phyloP scores from a whole-genome alignment of 176 grass and related monocot species.

The Panicum miliaceum region DNA sequence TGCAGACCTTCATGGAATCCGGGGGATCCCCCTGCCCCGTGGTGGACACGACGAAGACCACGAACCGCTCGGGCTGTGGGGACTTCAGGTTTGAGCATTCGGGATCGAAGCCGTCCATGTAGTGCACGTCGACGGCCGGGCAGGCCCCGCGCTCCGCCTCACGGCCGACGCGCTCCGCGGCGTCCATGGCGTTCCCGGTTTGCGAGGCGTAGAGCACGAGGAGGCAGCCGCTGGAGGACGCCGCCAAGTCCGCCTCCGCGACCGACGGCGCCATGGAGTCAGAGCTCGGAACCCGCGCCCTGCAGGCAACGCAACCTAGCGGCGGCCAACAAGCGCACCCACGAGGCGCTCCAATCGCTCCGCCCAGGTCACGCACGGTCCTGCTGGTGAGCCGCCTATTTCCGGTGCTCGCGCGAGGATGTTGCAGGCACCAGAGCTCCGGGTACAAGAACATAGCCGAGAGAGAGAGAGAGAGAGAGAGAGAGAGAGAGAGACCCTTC shows the following conservation, averaged over 20 bases:
- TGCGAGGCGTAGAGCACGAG: constrained; percentile 86
- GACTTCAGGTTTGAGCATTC: constrained; percentile 47
- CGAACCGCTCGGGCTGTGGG: constrained; percentile 32
- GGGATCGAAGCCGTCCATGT: constrained; percentile 70
- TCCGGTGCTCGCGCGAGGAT: background rate
- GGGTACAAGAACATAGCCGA: no score
- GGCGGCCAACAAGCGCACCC: background rate
- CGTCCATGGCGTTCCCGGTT: constrained; percentile 85
- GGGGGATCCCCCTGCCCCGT: constrained; percentile 89
- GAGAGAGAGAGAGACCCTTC: no score
- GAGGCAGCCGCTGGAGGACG: constrained; percentile 39
- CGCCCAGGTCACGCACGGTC: background rate
- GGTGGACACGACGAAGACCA: constrained; percentile 90
- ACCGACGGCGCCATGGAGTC: constrained; percentile 36
- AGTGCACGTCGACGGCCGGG: constrained; percentile 67
- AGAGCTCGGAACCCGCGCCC: background rate
- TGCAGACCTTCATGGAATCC: constrained; percentile 82
- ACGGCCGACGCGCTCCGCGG: constrained; percentile 68
- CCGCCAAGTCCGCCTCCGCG: constrained; percentile 14
- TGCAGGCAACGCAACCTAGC: background rate
- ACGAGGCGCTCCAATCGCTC: background rate
- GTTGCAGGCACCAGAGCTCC: no score
- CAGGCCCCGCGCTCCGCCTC: constrained; percentile 91
- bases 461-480: no score
- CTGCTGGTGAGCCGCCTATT: background rate